Evolutionary conservation across 2,329 filamentous ascomycete genomes (phyloP).

Genomic region (Lachnellula cervina): DNA sequence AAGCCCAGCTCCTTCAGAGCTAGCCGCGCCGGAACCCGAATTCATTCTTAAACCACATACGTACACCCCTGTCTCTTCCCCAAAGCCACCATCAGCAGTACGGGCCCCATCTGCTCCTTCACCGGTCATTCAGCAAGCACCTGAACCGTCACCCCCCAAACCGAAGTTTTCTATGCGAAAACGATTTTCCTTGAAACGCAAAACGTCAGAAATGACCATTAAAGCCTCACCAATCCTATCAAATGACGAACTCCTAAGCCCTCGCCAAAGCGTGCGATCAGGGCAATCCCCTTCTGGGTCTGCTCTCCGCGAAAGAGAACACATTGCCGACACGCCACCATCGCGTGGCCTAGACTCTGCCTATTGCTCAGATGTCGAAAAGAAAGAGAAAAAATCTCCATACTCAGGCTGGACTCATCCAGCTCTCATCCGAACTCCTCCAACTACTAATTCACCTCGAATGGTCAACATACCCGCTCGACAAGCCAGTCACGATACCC

Average conservation of each 20-base stretch:
- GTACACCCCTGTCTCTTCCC: conserved; percentile 27
- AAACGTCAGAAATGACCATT: conserved; percentile 17
- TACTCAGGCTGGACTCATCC: conserved; percentile 11
- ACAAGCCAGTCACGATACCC: not conserved
- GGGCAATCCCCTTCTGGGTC: conserved; percentile 1
- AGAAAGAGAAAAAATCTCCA: conserved; percentile 17
- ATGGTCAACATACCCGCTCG: conserved; percentile 2
- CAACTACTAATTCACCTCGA: conserved; percentile 5
- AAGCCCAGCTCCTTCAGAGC: too few relatives aligned
- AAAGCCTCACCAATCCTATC: conserved; percentile 7
- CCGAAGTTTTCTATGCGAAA: conserved; percentile 25
- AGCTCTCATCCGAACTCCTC: conserved; percentile 1
- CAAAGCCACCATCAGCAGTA: not conserved
- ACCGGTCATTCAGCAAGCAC: not conserved
- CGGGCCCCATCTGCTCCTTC: conserved; percentile 7
- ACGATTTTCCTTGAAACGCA: conserved; percentile 28
- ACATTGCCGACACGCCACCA: conserved; percentile 19
- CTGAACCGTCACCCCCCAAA: conserved; percentile 14
- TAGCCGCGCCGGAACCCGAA: conserved; percentile 17
- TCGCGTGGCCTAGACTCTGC: conserved; percentile 31
- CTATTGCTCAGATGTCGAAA: conserved; percentile 28
- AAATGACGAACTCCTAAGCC: conserved; percentile 15
- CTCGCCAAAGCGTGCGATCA: conserved; percentile 14
- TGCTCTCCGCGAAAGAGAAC: conserved; percentile 9
- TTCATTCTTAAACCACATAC: conserved; percentile 30